These are phyloP conservation scores for Panaeolus cyanescens DNA, from an alignment of 768 basidiomycete species.

Conservation along the genomic window DNA sequence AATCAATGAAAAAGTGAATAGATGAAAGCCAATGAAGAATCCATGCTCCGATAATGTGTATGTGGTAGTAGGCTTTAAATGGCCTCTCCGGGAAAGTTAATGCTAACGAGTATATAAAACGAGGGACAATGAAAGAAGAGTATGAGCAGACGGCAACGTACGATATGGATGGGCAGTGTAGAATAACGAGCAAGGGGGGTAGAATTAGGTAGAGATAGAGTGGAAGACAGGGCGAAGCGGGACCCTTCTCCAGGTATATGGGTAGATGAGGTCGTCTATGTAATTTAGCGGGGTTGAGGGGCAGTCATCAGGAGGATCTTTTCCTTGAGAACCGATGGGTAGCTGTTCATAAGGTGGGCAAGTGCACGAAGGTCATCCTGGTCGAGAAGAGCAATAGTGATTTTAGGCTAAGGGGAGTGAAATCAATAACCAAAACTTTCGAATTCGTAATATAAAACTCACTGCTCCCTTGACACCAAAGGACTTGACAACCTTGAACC, in stretches of 20 bases:
- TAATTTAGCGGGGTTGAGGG: conserved; percentile 24
- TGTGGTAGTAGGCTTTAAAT: background rate
- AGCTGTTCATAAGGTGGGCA: conserved; percentile 87
- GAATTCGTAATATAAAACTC: conserved; percentile 25
- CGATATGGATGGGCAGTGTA: background rate
- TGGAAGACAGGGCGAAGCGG: background rate
- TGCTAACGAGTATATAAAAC: background rate
- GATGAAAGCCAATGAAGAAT: background rate
- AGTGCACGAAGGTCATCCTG: conserved; percentile 83
- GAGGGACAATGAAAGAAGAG: background rate
- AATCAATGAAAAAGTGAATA: background rate
- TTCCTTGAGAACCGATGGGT: conserved; percentile 79
- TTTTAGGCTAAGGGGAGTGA: conserved; percentile 58
- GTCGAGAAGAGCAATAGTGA: conserved; percentile 83
- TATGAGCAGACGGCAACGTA: background rate
- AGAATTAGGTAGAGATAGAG: background rate
- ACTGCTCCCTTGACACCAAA: conserved; percentile 84
- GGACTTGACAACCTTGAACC: conserved; percentile 66
- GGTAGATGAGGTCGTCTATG: background rate
- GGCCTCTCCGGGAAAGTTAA: background rate
- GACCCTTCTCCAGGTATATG: background rate
- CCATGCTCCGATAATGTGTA: conserved; percentile 1
- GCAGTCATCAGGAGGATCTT: conserved; percentile 49
- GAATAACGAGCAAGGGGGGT: background rate
- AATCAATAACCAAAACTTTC: conserved; percentile 3